A percentile compares a stretch with the other conserved stretches of the same genome.
These are phyloP conservation scores for Didymella segeticola DNA, from an alignment of 2,329 filamentous ascomycete species.

Conservation along the genomic window DNA sequence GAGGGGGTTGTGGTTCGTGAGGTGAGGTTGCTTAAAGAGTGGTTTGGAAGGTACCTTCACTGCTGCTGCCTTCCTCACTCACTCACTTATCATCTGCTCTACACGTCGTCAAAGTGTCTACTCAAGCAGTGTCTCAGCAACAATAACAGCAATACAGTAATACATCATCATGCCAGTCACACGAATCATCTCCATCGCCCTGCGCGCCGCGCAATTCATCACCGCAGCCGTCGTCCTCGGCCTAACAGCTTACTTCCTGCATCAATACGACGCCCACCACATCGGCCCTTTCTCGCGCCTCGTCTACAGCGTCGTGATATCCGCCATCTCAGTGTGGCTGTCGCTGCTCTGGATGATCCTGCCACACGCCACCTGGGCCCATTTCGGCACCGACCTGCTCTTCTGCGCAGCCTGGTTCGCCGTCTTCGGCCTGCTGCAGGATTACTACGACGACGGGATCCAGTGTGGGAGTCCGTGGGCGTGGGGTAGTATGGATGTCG, in stretches of 20 bases:
- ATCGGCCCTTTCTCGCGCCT: conserved; percentile 67
- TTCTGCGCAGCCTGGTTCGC: conserved; percentile 72
- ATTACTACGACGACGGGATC: conserved; percentile 27
- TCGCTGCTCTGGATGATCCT: conserved; percentile 74
- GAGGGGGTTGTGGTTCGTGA: conserved; percentile 2
- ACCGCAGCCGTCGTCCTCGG: conserved; percentile 65
- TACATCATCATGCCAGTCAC: conserved; percentile 34
- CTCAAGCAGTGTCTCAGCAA: neutral
- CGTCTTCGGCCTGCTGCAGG: conserved; percentile 48
- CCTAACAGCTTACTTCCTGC: conserved; percentile 24
- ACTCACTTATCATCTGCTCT: neutral
- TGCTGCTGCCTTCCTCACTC: neutral
- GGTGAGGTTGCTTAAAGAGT: neutral
- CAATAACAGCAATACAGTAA: neutral
- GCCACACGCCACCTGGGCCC: conserved; percentile 68
- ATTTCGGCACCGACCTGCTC: conserved; percentile 74
- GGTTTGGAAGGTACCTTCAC: neutral
- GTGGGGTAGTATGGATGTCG: conserved; percentile 61
- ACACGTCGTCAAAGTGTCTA: neutral
- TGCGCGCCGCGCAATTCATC: conserved; percentile 68
- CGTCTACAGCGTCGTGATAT: conserved; percentile 77
- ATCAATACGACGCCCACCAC: conserved; percentile 45
- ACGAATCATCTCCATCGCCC: conserved; percentile 61
- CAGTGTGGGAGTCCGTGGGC: conserved; percentile 43
- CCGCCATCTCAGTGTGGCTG: conserved; percentile 70